phyloP scores from a whole-genome alignment of 352 stramenopile species.

The Plasmopara viticola region DNA sequence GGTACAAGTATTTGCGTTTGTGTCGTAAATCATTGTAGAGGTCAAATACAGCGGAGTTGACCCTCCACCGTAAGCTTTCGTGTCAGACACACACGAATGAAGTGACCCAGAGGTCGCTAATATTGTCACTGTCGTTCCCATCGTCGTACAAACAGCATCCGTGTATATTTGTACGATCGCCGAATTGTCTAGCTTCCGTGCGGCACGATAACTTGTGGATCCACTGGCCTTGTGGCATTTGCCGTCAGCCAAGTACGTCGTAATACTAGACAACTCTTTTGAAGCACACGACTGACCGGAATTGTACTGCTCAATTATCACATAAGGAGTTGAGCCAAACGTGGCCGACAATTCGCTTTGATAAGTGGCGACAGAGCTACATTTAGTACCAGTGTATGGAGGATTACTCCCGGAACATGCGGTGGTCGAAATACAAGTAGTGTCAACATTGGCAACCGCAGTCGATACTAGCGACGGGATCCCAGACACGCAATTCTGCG shows the following conservation, averaged over 20 bases:
- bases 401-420: not conserved
- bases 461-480: not conserved
- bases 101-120: not conserved
- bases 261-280: not conserved
- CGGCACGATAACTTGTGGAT: constrained; percentile 3
- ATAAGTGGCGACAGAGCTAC: not conserved
- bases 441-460: not conserved
- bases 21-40: constrained; percentile 2
- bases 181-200: not conserved
- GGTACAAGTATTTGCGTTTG: not conserved
- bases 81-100: constrained; percentile 1
- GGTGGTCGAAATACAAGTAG: not conserved
- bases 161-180: not conserved
- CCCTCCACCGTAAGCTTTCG: constrained; percentile 4
- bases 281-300: not conserved
- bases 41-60: constrained; percentile 3
- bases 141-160: not conserved
- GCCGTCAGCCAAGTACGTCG: constrained; percentile 10
- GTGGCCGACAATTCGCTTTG: not conserved
- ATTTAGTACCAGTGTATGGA: constrained; percentile 2
- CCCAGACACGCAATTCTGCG: not conserved
- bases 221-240: constrained; percentile 6
- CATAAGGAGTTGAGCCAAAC: not conserved
- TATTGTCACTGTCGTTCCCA: not conserved
- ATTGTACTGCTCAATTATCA: constrained; percentile 5